These are phyloP conservation scores for Sonneratia caseolaris DNA, from an alignment of 345 rosid species.

Conservation along the genomic window DNA sequence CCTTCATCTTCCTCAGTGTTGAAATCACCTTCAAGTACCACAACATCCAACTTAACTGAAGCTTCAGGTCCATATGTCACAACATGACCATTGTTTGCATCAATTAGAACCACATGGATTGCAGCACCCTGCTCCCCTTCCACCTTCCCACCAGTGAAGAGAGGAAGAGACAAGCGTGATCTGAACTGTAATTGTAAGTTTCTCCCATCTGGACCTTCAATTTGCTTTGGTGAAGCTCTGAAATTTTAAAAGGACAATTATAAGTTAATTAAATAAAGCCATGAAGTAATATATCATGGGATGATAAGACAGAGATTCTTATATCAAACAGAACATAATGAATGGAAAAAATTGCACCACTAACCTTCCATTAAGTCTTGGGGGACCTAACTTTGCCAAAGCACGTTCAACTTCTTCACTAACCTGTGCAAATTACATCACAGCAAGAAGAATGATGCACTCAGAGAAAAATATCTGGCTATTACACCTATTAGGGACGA, in stretches of 20 bases:
- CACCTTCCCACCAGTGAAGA: slow-evolving; percentile 93
- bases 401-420: slow-evolving; percentile 99
- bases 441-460: neutral
- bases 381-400: slow-evolving; percentile 84
- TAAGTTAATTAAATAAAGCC: neutral
- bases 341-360: neutral
- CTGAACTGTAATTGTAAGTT: slow-evolving; percentile 67
- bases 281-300: neutral
- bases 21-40: slow-evolving; percentile 95
- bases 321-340: neutral
- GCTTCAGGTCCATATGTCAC: slow-evolving; percentile 80
- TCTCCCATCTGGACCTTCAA: slow-evolving; percentile 84
- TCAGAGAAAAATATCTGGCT: neutral
- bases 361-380: slow-evolving; percentile 82
- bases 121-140: slow-evolving; percentile 99
- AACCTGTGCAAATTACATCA: slow-evolving; percentile 43
- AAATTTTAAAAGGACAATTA: slow-evolving; percentile 4
- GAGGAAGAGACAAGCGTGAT: slow-evolving; percentile 92
- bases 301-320: neutral
- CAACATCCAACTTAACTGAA: slow-evolving; percentile 63
- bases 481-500: neutral
- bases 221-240: slow-evolving; percentile 78
- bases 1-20: slow-evolving; percentile 86
- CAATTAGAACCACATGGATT: slow-evolving; percentile 68
- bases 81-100: slow-evolving; percentile 59